Base-by-base conservation (phyloP, 2,329 filamentous ascomycete genomes). In the Aspergillus vadensis region DNA sequence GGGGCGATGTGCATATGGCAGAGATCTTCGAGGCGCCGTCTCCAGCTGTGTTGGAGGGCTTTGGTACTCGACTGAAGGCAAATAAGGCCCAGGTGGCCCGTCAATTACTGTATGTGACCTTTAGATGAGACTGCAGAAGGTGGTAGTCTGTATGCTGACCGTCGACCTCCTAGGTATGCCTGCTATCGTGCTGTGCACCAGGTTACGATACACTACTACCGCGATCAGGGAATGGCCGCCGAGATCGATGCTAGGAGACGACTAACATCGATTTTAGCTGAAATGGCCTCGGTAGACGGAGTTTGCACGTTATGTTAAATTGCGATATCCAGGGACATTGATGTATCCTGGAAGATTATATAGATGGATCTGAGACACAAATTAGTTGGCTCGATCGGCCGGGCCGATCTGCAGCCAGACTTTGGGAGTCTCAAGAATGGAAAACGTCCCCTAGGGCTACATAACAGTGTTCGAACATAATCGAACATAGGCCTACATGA, bases 1-100 rank as follows among this genome's bases (percentile, higher is more conserved):
- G 84, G 83, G 85, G 85, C 1, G 85, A 87, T 69, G 73, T 81
- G 9, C 75, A 82, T 61, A 80, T 86, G 78, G 81, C 78, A 7
- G 81, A 82, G 58, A 79, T 82, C 23, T 83, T 83, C 57, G 77
- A 75, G 30, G 62, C 68, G 23, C 70, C 75, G 21, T 75, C 72
- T 2, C 48, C 69, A n/a, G 71, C 75, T 12, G 67, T 77, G 30
- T 61, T 77, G 19, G 70, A 76, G 32, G 77, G 75, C 2, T 77
- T 74, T 59, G 76, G 74, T 38, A 64, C 70, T 10, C 57, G 63
- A 41, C 54, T 50, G 12, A 63, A 66, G 19, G 68, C 69, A 43
- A 67, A 56, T 8, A 61, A 69, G 47, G 65, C 63, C 27, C 71
- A 72, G 59, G 64, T 59, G 17, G 70, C 71, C 25, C 72, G 76